Conservation (phyloP, 257 asterid genomes). For the Petunia secreta region DNA sequence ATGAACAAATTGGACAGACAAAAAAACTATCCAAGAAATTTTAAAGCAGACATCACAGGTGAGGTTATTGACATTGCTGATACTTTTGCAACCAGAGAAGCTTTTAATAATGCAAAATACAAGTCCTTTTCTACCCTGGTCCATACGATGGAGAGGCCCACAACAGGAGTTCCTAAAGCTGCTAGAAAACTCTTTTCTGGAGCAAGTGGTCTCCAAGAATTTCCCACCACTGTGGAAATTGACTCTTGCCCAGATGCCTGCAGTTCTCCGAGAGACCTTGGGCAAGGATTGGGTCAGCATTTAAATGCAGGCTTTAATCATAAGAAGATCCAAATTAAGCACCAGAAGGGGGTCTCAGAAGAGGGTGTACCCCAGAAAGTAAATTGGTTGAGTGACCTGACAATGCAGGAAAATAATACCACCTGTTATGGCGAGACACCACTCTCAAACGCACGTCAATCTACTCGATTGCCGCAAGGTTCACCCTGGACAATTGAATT, state of each 20-base stretch:
- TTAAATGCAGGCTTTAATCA: conserved; percentile 40
- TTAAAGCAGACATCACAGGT: conserved; percentile 54
- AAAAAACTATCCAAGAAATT: conserved; percentile 44
- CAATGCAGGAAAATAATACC: conserved; percentile 42
- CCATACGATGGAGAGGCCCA: conserved; percentile 49
- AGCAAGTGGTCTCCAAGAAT: conserved; percentile 46
- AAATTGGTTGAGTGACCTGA: conserved; percentile 35
- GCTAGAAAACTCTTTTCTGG: conserved; percentile 47
- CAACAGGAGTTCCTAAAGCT: conserved; percentile 33
- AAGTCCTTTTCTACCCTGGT: conserved; percentile 42
- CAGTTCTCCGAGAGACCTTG: conserved; percentile 41
- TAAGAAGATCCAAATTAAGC: conserved; percentile 34
- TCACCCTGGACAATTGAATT: conserved; percentile 94
- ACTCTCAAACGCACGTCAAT: conserved; percentile 69
- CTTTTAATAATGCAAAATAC: conserved; percentile 38
- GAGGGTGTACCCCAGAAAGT: conserved; percentile 43
- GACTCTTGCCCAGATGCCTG: conserved; percentile 51
- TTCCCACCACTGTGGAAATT: conserved; percentile 44
- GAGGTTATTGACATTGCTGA: conserved; percentile 71
- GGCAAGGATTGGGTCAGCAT: conserved; percentile 42
- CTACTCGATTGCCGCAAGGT: conserved; percentile 57
- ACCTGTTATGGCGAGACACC: conserved; percentile 56
- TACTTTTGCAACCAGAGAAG: conserved; percentile 45
- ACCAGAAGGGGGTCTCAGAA: conserved; percentile 39
- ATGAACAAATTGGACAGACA: conserved; percentile 36